A percentile compares a stretch with the other conserved stretches of the same genome.
These are phyloP conservation scores for Leucogyrophana mollusca DNA, from an alignment of 768 basidiomycete species.

Conservation along the genomic window DNA sequence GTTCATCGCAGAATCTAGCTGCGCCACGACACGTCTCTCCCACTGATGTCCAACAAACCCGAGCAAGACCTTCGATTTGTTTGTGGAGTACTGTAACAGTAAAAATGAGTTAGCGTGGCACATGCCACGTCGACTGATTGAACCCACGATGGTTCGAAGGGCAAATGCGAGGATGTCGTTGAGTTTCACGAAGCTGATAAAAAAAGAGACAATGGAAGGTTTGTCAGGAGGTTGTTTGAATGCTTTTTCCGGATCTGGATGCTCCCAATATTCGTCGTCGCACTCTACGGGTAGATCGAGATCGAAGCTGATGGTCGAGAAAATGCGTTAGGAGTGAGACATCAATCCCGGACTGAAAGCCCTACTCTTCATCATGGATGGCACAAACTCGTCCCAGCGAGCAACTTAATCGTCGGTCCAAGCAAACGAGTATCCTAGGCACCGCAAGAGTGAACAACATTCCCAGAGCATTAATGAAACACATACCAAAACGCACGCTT, in stretches of 20 bases:
- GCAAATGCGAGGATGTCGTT: conserved; percentile 63
- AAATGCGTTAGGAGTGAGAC: conserved; percentile 1
- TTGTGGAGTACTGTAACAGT: conserved; percentile 66
- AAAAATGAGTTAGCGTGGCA: not conserved
- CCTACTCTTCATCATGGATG: conserved; percentile 75
- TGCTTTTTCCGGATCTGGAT: conserved; percentile 41
- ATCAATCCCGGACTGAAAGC: conserved; percentile 23
- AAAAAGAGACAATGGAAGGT: conserved; percentile 53
- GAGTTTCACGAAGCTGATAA: conserved; percentile 53
- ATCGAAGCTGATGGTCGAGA: conserved; percentile 43
- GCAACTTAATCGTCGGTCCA: conserved; percentile 35
- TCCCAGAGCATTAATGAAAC: conserved; percentile 8
- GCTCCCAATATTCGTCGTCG: conserved; percentile 69
- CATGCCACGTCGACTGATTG: not conserved
- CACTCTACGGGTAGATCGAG: conserved; percentile 61
- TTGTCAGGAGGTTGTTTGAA: conserved; percentile 66
- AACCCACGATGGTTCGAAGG: conserved; percentile 57
- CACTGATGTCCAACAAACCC: conserved; percentile 52
- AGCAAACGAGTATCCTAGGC: conserved; percentile 28
- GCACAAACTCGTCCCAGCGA: conserved; percentile 65
- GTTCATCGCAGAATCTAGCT: conserved; percentile 75
- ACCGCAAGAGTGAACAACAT: not conserved
- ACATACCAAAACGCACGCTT: conserved; percentile 51
- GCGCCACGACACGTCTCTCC: conserved; percentile 64
- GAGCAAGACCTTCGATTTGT: conserved; percentile 54